Conservation (phyloP, 352 stramenopile genomes). For the Nothophytophthora sp. region DNA sequence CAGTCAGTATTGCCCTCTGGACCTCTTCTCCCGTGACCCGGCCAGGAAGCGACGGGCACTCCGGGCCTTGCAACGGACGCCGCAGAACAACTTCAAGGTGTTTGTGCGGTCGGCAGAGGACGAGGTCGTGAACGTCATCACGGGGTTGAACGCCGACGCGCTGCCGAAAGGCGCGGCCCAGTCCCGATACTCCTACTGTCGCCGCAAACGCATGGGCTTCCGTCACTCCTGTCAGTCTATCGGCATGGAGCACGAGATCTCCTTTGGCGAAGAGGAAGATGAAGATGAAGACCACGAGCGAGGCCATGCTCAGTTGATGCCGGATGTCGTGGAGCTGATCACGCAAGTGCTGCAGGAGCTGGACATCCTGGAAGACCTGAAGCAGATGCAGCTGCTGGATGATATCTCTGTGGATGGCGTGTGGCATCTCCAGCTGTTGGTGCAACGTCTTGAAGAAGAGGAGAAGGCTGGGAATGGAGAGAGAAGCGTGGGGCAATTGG, state of each 20-base stretch:
- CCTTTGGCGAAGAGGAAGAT: conserved; percentile 19
- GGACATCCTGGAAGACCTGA: conserved; percentile 77
- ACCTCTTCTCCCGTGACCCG: conserved; percentile 76
- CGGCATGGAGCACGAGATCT: conserved; percentile 48
- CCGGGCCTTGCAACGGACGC: conserved; percentile 67
- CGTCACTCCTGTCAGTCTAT: conserved; percentile 78
- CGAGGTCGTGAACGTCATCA: conserved; percentile 81
- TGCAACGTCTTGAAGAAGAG: conserved; percentile 40
- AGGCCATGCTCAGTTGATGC: conserved; percentile 41
- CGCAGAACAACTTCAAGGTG: conserved; percentile 92
- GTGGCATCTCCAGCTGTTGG: conserved; percentile 61
- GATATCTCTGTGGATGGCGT: conserved; percentile 81
- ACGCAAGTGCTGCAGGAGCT: conserved; percentile 73
- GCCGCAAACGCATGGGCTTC: conserved; percentile 75
- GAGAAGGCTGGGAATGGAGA: conserved; percentile 4
- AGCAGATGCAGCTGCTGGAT: conserved; percentile 84
- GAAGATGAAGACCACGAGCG: conserved; percentile 34
- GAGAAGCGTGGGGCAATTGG: conserved; percentile 28
- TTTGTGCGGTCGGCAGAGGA: conserved; percentile 84
- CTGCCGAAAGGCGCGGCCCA: conserved; percentile 69
- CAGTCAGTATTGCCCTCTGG: conserved; percentile 83
- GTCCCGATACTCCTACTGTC: conserved; percentile 67
- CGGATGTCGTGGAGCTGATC: conserved; percentile 74
- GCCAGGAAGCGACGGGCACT: conserved; percentile 60
- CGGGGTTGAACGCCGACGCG: conserved; percentile 62